phyloP scores from a whole-genome alignment of 495 filamentous ascomycete genomes.

The Tuber aestivum region DNA sequence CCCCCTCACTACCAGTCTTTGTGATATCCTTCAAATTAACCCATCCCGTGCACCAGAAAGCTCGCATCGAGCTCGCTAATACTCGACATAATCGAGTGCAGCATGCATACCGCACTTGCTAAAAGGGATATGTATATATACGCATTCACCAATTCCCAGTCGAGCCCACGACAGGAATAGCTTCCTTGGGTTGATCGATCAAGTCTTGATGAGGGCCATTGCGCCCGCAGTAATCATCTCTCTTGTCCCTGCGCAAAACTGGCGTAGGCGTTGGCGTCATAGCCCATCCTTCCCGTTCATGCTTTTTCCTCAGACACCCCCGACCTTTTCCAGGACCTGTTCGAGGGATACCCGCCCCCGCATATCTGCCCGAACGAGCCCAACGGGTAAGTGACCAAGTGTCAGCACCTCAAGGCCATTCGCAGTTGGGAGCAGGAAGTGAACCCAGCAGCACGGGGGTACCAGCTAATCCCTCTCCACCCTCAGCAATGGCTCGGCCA shows the following conservation, averaged over 20 bases:
- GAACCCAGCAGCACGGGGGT: neutral
- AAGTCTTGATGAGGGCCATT: constrained; percentile 5
- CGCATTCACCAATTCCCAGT: constrained; percentile 23
- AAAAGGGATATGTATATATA: constrained; percentile 23
- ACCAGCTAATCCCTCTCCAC: neutral
- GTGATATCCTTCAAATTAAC: neutral
- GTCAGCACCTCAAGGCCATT: constrained; percentile 24
- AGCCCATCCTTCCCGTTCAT: constrained; percentile 26
- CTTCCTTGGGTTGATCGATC: constrained; percentile 15
- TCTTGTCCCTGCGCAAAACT: constrained; percentile 30
- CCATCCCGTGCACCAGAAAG: constrained; percentile 4
- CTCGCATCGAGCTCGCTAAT: constrained; percentile 22
- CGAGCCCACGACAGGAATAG: constrained; percentile 19
- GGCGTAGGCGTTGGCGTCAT: constrained; percentile 18
- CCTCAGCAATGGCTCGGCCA: neutral
- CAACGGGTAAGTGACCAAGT: constrained; percentile 30
- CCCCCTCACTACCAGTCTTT: constrained; percentile 11
- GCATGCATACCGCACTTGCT: neutral
- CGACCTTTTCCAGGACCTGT: constrained; percentile 36
- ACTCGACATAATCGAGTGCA: constrained; percentile 25
- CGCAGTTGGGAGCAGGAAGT: constrained; percentile 1
- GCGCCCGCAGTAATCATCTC: constrained; percentile 14
- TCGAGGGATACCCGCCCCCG: constrained; percentile 26
- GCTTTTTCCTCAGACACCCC: constrained; percentile 17
- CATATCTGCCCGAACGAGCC: constrained; percentile 22